Conservation (phyloP, 2,329 filamentous ascomycete species). For the Aspergillus sp. region DNA sequence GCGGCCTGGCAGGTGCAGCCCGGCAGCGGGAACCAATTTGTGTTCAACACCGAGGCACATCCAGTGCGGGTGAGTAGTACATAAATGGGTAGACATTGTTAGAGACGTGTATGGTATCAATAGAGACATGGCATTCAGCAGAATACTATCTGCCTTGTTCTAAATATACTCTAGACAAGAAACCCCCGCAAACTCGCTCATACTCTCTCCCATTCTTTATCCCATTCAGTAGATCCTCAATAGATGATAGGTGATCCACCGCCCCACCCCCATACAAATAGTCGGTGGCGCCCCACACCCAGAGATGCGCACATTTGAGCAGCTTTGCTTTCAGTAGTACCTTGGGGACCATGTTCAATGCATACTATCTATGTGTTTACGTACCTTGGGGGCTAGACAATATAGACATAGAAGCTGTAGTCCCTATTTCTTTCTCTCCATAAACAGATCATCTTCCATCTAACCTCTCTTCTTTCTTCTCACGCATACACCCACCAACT, state of each 20-base stretch:
- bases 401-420: neutral
- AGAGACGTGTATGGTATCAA: neutral
- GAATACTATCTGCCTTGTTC: too few relatives aligned
- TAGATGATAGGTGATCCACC: too few relatives aligned
- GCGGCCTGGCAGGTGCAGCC: conserved; percentile 59
- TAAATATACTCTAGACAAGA: too few relatives aligned
- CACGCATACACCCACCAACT: neutral
- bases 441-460: neutral
- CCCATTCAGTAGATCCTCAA: too few relatives aligned
- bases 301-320: conserved; percentile 29
- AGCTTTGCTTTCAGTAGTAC: conserved; percentile 13
- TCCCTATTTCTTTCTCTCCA: neutral
- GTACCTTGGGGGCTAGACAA: neutral
- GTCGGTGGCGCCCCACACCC: neutral
- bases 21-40: conserved; percentile 55
- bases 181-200: neutral
- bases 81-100: neutral
- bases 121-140: too few relatives aligned
- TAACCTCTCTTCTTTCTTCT: neutral
- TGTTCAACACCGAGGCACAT: conserved; percentile 68
- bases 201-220: neutral
- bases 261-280: neutral
- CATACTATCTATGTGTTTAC: neutral
- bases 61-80: conserved; percentile 37
- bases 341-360: conserved; percentile 12